Base-by-base conservation (phyloP, 495 filamentous ascomycete species). In the Annulohypoxylon stygium region DNA sequence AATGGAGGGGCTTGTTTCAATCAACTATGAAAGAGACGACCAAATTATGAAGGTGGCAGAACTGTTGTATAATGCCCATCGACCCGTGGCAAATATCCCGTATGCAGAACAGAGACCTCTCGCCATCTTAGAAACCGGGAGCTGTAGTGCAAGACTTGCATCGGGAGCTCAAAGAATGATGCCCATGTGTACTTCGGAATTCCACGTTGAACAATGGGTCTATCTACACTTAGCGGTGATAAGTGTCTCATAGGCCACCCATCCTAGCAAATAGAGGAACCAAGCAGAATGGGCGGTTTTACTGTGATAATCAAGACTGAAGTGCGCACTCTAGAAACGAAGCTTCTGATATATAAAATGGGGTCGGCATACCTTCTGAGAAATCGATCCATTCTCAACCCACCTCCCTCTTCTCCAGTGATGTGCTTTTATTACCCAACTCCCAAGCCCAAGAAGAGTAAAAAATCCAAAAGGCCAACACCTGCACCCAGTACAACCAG, bases 341-440 rank as follows among this genome's bases (percentile, higher is more conserved):
- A 16, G 7, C 12, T 23, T 61, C 9, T 1, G 16, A 23, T n/a
- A 30, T 62, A 70, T 70, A 75, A 66, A 65, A 67, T 39, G 39
- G 25, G 30, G 12, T 2, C n/a, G 4, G 26, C 6, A 14, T 45
- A 8, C 47, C 33, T 54, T 18, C 26, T 37, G 16, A 23, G 36
- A 26, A 36, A n/a, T 8, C 43, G 25, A 50, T 34, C 12, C 39
- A 12, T 45, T 64, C 23, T 7, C 58, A 59, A 33, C 34, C 2
- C 39, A 54, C n/a, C 11, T 36, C 48, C 39, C 41, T 25, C 14
- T 23, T 36, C 37, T 16, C 50, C 47, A 68, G 67, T 34, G 16
- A 75, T 75, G 73, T 75, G 73, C 33, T 48, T 75, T 47, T 75
- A 72, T 26, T 62, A 69, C 55, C 68, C 73, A 63, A 33, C 61